Conservation (phyloP, 2,329 filamentous ascomycete species). For the Diplodia sapinea region DNA sequence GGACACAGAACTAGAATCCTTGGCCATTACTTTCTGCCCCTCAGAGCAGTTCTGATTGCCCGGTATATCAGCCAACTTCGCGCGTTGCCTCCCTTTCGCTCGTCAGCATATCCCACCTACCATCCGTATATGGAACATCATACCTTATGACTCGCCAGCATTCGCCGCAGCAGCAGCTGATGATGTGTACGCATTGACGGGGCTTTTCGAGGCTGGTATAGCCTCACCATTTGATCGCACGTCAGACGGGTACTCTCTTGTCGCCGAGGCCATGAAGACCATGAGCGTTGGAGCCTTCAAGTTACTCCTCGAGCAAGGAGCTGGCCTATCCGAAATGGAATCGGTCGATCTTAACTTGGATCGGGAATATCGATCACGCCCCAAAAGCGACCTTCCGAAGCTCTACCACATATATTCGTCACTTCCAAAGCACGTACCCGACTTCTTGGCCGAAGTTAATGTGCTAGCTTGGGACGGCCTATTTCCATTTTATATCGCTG, state of each 20-base stretch:
- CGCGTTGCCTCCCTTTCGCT: too few species aligned
- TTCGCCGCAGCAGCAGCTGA: not conserved
- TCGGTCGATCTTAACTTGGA: rapidly evolving
- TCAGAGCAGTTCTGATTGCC: not conserved
- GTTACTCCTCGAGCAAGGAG: not conserved
- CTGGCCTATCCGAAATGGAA: not conserved
- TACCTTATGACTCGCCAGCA: not conserved
- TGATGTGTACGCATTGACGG: not conserved
- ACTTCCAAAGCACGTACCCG: not conserved
- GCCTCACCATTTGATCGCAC: slow-evolving; percentile 10
- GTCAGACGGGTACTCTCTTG: not conserved
- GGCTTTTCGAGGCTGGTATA: not conserved
- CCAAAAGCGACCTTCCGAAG: not conserved
- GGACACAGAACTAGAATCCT: not conserved
- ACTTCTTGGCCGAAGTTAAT: not conserved
- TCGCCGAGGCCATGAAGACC: not conserved
- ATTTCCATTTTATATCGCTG: rapidly evolving
- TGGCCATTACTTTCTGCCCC: not conserved
- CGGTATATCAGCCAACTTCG: not conserved
- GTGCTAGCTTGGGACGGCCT: too few species aligned
- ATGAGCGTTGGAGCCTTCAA: not conserved
- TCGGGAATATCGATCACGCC: rapidly evolving
- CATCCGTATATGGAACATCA: not conserved
- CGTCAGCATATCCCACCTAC: not conserved
- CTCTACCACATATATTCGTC: not conserved